A percentile compares a stretch with the other conserved stretches of the same genome.
phyloP scores from a whole-genome alignment of 441 rosid species.

The Kokia cookei region DNA sequence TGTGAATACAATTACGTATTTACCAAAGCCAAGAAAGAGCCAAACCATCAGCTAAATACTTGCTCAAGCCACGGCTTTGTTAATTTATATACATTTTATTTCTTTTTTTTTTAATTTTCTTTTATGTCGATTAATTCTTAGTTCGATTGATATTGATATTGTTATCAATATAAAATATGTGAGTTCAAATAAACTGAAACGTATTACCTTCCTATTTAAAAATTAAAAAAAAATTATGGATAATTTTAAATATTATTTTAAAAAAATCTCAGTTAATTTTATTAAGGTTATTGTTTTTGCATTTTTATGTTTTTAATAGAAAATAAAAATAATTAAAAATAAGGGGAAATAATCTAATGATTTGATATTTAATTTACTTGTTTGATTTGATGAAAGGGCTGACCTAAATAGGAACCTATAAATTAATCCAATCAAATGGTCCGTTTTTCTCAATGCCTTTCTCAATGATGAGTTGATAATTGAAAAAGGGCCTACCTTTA shows the following conservation, averaged over 20 bases:
- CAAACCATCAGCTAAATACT: background rate
- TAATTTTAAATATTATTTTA: no score
- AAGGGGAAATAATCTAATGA: background rate
- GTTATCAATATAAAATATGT: no score
- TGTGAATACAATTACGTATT: background rate
- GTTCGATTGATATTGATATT: no score
- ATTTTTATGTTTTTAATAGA: background rate
- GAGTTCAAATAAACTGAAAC: no score
- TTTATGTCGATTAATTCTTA: background rate
- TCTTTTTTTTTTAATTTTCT: no score
- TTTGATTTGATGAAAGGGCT: slow-evolving; percentile 2
- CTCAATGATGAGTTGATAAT: background rate
- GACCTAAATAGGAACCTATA: background rate
- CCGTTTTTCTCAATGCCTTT: background rate
- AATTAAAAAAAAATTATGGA: no score
- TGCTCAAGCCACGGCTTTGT: background rate
- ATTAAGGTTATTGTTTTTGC: no score
- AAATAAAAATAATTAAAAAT: background rate
- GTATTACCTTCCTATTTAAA: no score
- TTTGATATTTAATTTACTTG: background rate
- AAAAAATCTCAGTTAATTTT: no score
- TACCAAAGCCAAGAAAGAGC: background rate
- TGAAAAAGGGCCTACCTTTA: background rate
- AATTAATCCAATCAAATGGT: background rate
- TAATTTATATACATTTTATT: no score